Conservation (phyloP, 495 filamentous ascomycete species). For the Tuber brumale region DNA sequence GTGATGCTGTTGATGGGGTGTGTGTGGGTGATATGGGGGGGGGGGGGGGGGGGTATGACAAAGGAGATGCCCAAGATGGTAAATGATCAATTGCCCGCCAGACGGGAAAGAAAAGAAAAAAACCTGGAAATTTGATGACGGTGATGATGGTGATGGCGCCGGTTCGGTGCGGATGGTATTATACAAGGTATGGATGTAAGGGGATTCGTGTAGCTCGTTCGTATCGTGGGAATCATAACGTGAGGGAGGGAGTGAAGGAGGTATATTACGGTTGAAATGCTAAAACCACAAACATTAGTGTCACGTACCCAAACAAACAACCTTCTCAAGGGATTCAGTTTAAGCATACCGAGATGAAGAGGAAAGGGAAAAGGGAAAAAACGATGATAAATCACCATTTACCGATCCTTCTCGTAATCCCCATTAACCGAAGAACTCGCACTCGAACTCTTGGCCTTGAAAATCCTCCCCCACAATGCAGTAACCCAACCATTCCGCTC, state of each 20-base stretch:
- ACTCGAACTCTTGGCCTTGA: slow-evolving; percentile 21
- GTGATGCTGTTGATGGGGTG: not conserved
- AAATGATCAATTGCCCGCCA: not conserved
- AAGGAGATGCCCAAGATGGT: not conserved
- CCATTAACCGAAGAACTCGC: not conserved
- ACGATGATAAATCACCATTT: not conserved
- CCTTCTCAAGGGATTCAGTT: not conserved
- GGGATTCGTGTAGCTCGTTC: not conserved
- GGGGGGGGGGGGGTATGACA: not conserved
- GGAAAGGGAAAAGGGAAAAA: not conserved
- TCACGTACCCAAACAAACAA: not conserved
- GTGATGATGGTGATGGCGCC: not conserved
- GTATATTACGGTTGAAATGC: not conserved
- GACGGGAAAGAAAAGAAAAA: not conserved
- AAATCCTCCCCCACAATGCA: slow-evolving; percentile 35
- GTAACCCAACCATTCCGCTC: slow-evolving; percentile 33
- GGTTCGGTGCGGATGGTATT: not conserved
- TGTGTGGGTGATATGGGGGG: not conserved
- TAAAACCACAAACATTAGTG: not conserved
- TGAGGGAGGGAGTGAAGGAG: not conserved
- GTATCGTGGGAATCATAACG: not conserved
- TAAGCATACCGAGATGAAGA: not conserved
- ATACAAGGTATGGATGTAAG: not conserved
- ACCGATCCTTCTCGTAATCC: not conserved
- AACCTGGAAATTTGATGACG: not conserved